These are phyloP conservation scores for Hansfordia pulvinata DNA, from an alignment of 2,329 filamentous ascomycete species.

Conservation along the genomic window DNA sequence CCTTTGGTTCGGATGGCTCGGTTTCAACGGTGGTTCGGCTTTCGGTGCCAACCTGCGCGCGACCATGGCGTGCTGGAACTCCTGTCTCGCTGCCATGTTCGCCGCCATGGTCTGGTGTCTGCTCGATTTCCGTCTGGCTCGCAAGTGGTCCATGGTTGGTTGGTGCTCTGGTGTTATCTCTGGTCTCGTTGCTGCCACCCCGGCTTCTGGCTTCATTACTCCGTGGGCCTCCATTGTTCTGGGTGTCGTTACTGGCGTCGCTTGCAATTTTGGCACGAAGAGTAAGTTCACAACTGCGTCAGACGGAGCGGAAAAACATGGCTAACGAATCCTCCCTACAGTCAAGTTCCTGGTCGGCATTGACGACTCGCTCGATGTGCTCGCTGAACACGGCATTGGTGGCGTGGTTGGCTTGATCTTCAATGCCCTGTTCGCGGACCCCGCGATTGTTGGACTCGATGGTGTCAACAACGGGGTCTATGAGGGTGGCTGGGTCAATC, in stretches of 20 bases:
- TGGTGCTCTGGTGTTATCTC: constrained; percentile 62
- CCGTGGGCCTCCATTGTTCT: constrained; percentile 55
- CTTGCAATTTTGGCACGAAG: constrained; percentile 58
- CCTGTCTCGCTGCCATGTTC: constrained; percentile 84
- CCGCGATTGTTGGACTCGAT: constrained; percentile 61
- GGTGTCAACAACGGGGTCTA: constrained; percentile 56
- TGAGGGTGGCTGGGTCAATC: constrained; percentile 60
- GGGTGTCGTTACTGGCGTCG: constrained; percentile 51
- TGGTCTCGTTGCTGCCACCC: constrained; percentile 56
- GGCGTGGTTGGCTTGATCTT: constrained; percentile 58
- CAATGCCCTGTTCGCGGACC: constrained; percentile 58
- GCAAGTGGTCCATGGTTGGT: constrained; percentile 79
- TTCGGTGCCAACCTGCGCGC: constrained; percentile 92
- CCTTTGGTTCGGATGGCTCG: constrained; percentile 97
- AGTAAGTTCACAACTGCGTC: neutral
- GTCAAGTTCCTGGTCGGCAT: constrained; percentile 50
- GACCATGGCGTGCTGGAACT: constrained; percentile 96
- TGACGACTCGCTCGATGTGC: constrained; percentile 59
- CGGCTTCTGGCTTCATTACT: constrained; percentile 53
- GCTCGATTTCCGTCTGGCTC: constrained; percentile 86
- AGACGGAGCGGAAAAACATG: constrained; percentile 4
- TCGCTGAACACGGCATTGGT: constrained; percentile 57
- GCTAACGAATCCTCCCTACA: constrained; percentile 8
- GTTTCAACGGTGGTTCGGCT: constrained; percentile 93
- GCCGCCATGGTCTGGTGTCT: constrained; percentile 87